These are phyloP conservation scores for Hericium erinaceus DNA, from an alignment of 768 basidiomycete species.

Conservation along the genomic window DNA sequence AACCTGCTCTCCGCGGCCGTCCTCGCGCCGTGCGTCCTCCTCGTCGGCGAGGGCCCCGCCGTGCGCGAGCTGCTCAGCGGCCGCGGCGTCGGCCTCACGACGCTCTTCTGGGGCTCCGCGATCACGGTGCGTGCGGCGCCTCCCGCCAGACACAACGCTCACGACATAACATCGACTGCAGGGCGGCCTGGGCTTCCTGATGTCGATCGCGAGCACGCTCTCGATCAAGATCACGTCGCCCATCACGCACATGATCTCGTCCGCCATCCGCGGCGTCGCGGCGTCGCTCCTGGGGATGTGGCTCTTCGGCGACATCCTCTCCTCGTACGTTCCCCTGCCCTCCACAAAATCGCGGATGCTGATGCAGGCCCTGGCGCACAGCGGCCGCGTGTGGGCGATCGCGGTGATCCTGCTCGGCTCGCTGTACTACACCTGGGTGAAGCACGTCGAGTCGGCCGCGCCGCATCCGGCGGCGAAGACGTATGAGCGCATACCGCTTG, in stretches of 20 bases:
- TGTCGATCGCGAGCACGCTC: conserved; percentile 86
- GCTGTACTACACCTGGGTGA: conserved; percentile 82
- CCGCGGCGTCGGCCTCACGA: conserved; percentile 39
- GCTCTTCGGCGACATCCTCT: conserved; percentile 76
- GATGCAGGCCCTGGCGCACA: conserved; percentile 20
- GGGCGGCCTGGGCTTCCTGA: conserved; percentile 87
- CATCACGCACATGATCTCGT: conserved; percentile 95
- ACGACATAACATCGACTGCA: conserved; percentile 17
- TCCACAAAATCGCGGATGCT: not conserved
- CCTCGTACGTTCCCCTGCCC: conserved; percentile 41
- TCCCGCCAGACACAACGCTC: not conserved
- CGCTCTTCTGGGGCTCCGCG: conserved; percentile 69
- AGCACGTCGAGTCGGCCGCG: conserved; percentile 53
- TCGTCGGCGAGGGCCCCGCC: conserved; percentile 67
- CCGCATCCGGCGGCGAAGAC: conserved; percentile 25
- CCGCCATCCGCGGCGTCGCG: conserved; percentile 89
- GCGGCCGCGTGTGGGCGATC: conserved; percentile 77
- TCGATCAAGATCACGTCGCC: conserved; percentile 97
- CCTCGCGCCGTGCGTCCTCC: conserved; percentile 60
- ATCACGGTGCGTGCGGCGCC: conserved; percentile 49
- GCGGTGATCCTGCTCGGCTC: conserved; percentile 76
- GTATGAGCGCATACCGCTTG: conserved; percentile 58
- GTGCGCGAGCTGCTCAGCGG: conserved; percentile 48
- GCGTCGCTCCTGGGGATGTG: conserved; percentile 78
- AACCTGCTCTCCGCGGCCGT: conserved; percentile 73